Conservation (phyloP, 164 flowering plant genomes). For the Houttuynia cordata region DNA sequence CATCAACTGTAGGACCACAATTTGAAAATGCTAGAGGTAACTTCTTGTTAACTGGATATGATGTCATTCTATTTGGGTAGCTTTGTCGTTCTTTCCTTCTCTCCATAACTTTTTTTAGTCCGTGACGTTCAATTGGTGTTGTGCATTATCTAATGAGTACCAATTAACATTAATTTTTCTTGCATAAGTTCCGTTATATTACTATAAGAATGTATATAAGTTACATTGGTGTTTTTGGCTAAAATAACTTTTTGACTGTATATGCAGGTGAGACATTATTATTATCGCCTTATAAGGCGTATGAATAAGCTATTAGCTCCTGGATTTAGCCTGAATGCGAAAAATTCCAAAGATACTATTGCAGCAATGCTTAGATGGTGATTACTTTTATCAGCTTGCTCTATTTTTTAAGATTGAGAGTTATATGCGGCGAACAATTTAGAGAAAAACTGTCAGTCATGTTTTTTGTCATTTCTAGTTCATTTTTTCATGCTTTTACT, state of each 20-base stretch:
- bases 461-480: too few species aligned
- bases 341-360: conserved; percentile 92
- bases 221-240: background rate
- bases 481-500: too few species aligned
- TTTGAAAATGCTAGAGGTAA: too few species aligned
- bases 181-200: background rate
- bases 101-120: too few species aligned
- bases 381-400: background rate
- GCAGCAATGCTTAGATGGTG: conserved; percentile 99
- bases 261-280: conserved; percentile 92
- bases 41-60: too few species aligned
- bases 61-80: too few species aligned
- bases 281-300: conserved; percentile 89
- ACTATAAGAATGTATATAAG: background rate
- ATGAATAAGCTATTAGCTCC: conserved; percentile 98
- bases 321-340: conserved; percentile 75
- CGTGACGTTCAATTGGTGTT: too few species aligned
- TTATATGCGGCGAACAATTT: background rate
- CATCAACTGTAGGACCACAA: too few species aligned
- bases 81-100: too few species aligned
- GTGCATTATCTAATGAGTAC: too few species aligned
- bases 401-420: background rate
- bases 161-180: too few species aligned
- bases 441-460: too few species aligned
- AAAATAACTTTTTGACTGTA: background rate